Evolutionary conservation across 2,329 filamentous ascomycete genomes (phyloP).

Genomic region (Colletotrichum sp.): DNA sequence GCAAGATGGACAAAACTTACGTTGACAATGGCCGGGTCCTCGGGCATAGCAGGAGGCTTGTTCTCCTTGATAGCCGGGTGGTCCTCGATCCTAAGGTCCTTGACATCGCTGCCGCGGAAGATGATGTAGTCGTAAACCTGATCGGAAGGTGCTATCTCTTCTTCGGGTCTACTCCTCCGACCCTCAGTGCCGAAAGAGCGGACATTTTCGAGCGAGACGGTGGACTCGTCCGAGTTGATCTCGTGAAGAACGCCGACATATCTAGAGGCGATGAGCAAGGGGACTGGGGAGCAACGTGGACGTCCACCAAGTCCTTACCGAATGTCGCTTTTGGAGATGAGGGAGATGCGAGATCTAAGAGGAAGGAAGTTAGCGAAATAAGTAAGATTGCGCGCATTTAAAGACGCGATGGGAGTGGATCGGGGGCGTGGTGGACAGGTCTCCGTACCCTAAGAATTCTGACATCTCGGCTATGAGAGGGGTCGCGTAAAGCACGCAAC

Average conservation of each 20-base stretch:
- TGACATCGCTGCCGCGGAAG: slow-evolving; percentile 97
- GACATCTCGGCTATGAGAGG: slow-evolving; percentile 50
- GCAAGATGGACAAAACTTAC: slow-evolving; percentile 68
- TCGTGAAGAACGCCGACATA: slow-evolving; percentile 96
- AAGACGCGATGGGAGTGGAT: slow-evolving; percentile 33
- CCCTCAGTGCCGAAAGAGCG: slow-evolving; percentile 94
- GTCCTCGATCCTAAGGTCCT: slow-evolving; percentile 94
- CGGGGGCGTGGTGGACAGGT: slow-evolving; percentile 17
- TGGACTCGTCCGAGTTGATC: slow-evolving; percentile 97
- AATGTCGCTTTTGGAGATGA: slow-evolving; percentile 97
- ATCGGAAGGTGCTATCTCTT: slow-evolving; percentile 84
- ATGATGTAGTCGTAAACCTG: slow-evolving; percentile 98
- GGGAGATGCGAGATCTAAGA: slow-evolving; percentile 84
- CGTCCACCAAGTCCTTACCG: slow-evolving; percentile 64
- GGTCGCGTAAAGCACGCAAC: slow-evolving; percentile 48
- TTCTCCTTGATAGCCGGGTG: slow-evolving; percentile 76
- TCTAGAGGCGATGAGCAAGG: slow-evolving; percentile 49
- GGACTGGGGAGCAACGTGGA: slow-evolving; percentile 15
- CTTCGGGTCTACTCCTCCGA: slow-evolving; percentile 76
- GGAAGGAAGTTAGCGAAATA: slow-evolving; percentile 1
- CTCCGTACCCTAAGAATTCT: slow-evolving; percentile 64
- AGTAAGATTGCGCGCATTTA: slow-evolving; percentile 8
- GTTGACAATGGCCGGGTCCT: slow-evolving; percentile 95
- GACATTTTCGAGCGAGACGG: slow-evolving; percentile 96
- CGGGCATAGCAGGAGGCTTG: slow-evolving; percentile 78